Evolutionary conservation across 23 red algal genomes (phyloP), one percentile per base, ranked within the genome.

Genomic region (Pyropia haitanensis): DNA sequence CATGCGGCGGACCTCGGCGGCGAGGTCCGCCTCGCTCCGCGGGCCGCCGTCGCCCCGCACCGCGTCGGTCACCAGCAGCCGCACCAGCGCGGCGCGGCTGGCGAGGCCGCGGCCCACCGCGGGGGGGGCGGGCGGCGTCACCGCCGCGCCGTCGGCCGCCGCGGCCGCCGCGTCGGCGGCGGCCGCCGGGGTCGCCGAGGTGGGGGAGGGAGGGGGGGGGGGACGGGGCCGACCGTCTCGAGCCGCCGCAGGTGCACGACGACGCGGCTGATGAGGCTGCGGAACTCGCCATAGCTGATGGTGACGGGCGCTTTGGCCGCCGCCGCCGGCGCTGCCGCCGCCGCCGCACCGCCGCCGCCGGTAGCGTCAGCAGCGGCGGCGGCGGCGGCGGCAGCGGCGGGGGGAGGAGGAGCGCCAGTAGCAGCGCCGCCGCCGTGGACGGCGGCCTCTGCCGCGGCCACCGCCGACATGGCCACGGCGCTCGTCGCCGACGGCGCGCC

Each of bases 221-320:
- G 39, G 4, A 4, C 39, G 39, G 39, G 10, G 39, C 39, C 39
- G 7, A 46, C 39, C 39, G 39, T 77, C 29, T 77, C 58, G 7
- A 18, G 58, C 26, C 18, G 56, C 21, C 44, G 56, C 31, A 91
- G 66, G 61, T 82, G 82, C 46, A 98, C 70, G 0, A 88, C 85
- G 14, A 98, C 88, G 20, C 85, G 77, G 74, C 91, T 91, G 53
- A 82, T 78, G 20, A 98, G 46, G 19, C 64, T 33, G 27, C 81
- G 76, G 56, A 90, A 98, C 58, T 88, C 86, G 17, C 80, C 77
- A 50, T 88, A 98, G 21, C 77, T 72, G 34, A 98, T 89, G 33
- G 72, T 81, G 1, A 86, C 56, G 27, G 72, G 19, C 34, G 5
- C 28, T 14, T 72, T 14, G 2, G 49, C 34, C 23, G 69, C 55